Evolutionary conservation across 352 stramenopile genomes (phyloP), one percentile per base, ranked within the genome.

Genomic region (Pythium dissotocum): DNA sequence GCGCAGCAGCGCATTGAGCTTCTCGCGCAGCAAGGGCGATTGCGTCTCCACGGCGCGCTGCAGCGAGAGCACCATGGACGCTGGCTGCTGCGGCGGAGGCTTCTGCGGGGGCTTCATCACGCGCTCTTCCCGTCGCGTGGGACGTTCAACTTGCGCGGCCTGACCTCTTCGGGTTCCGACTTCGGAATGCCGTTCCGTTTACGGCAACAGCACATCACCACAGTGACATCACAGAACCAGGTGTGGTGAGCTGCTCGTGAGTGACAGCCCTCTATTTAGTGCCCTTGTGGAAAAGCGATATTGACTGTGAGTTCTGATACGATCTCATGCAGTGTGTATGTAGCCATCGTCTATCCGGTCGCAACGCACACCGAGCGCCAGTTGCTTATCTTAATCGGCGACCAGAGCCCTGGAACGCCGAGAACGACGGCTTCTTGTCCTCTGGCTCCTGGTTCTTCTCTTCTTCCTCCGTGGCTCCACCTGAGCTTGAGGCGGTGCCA

Each of bases 341-440:
- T 53, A 53, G 46, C 46, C 46, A 53, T 53, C 46, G 14, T 53
- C 46, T 53, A 53, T 53, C 46, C 12, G 46, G n/a, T 32, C 21
- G 16, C 18, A 9, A 36, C 28, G 48, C 13, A 24, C 30, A 13
- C 26, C 26, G 7, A 21, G 16, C 33, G 30, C 32, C 33, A 28
- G 30, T 30, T 12, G 36, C 30, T 48, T 57, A 77, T 69, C 65
- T 66, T 66, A 73, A 69, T 73, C 70, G 65, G 4, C 79, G 75
- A 6, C 87, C 87, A 61, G 88, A 67, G 28, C 85, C 87, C 52
- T 94, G 77, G 65, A 94, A 95, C 16, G 87, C 78, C 35, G 76
- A 68, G 9, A 73, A 69, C 33, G 82, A 78, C 10, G 70, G 46
- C 53, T 80, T 77, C 26, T 67, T 73, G 18, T 62, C 36, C n/a